Evolutionary conservation across 768 basidiomycete genomes (phyloP).

Genomic region (Lentinus tigrinus): DNA sequence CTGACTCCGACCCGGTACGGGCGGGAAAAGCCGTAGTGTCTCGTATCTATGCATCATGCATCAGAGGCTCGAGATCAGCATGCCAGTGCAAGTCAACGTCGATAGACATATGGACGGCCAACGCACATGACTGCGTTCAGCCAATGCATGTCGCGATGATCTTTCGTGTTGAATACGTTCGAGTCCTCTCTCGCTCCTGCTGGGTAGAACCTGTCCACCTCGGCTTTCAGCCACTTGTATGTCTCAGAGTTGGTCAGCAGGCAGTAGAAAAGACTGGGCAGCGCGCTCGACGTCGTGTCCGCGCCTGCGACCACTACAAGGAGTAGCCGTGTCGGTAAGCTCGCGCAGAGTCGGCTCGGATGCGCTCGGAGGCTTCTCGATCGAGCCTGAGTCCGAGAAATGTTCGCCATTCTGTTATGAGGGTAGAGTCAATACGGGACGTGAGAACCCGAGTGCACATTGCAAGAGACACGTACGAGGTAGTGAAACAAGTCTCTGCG

Average conservation of each 20-base stretch:
- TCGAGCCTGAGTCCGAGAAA: not conserved
- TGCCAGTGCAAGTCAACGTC: too few species aligned
- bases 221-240: conserved; percentile 20
- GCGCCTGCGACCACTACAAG: conserved; percentile 30
- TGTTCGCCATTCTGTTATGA: conserved; percentile 19
- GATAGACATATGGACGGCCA: too few species aligned
- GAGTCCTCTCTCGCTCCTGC: conserved; percentile 13
- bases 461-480: conserved; percentile 31
- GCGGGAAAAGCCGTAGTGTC: conserved; percentile 41
- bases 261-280: conserved; percentile 27
- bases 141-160: conserved; percentile 28
- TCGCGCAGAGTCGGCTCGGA: conserved; percentile 6
- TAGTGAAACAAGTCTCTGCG: conserved; percentile 41
- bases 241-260: conserved; percentile 20
- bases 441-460: too few species aligned
- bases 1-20: conserved; percentile 37
- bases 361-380: not conserved
- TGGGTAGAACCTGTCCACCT: conserved; percentile 27
- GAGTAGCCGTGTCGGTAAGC: conserved; percentile 16
- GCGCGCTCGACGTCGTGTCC: conserved; percentile 28
- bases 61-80: too few species aligned
- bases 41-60: conserved; percentile 41
- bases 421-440: too few species aligned
- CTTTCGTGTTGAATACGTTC: conserved; percentile 18
- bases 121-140: conserved; percentile 37